A percentile compares a stretch with the other conserved stretches of the same genome.
phyloP scores from a whole-genome alignment of 805 yeast genomes.

The Naumovozyma castellii region DNA sequence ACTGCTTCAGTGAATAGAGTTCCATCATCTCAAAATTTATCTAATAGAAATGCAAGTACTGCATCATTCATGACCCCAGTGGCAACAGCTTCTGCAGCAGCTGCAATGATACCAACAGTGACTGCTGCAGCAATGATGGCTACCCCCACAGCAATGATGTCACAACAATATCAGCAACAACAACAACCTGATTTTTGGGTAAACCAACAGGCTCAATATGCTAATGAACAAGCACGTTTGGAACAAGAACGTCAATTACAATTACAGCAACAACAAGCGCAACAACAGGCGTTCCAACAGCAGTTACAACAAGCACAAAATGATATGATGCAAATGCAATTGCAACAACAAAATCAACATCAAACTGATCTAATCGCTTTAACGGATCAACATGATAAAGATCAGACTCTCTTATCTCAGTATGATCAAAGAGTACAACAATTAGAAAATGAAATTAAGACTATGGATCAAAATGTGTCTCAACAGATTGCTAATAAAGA shows the following conservation, averaged over 20 bases:
- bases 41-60: constrained; percentile 2
- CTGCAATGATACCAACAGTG: constrained; percentile 13
- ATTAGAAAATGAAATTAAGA: constrained; percentile 61
- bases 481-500: constrained; percentile 70
- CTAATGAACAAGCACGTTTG: constrained; percentile 57
- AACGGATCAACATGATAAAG: constrained; percentile 76
- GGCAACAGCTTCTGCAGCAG: constrained; percentile 1
- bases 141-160: constrained; percentile 28
- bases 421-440: constrained; percentile 79
- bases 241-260: constrained; percentile 61
- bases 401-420: constrained; percentile 73
- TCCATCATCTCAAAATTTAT: neutral
- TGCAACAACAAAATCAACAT: constrained; percentile 64
- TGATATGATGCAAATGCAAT: constrained; percentile 43
- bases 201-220: constrained; percentile 46
- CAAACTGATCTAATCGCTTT: constrained; percentile 66
- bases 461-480: constrained; percentile 52
- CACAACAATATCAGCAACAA: constrained; percentile 16
- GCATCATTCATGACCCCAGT: constrained; percentile 5
- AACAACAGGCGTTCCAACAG: constrained; percentile 45
- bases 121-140: constrained; percentile 26
- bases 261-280: constrained; percentile 60
- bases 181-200: constrained; percentile 11
- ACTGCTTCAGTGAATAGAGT: neutral
- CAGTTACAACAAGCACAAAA: constrained; percentile 62